phyloP scores from a whole-genome alignment of 2,329 filamentous ascomycete genomes.

The Colletotrichum cereale region DNA sequence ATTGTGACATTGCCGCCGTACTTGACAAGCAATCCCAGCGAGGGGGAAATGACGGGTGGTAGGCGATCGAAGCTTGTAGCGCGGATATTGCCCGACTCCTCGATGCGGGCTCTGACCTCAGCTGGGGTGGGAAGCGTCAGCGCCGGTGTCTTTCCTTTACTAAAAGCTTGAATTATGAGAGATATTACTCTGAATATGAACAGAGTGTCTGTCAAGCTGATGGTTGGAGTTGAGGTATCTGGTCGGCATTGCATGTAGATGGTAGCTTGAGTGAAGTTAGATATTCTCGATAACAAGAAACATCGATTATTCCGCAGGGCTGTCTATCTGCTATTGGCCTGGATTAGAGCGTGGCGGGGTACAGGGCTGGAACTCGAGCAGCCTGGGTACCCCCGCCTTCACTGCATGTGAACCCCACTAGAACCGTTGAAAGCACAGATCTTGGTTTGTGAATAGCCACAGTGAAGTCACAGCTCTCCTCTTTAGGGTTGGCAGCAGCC shows the following conservation, averaged over 20 bases:
- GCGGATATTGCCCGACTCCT: no score
- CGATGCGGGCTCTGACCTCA: slow-evolving; percentile 5
- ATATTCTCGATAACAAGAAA: no score
- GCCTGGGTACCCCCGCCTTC: no score
- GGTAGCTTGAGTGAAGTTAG: neutral
- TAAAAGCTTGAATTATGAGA: neutral
- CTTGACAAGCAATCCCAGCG: neutral
- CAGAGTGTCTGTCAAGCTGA: neutral
- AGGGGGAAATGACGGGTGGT: neutral
- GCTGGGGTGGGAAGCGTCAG: neutral
- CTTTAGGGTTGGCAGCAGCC: no score
- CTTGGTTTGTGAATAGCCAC: no score
- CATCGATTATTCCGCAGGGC: no score
- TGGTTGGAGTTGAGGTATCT: neutral
- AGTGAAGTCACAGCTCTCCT: no score
- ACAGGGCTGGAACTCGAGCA: no score
- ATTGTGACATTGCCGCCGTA: neutral
- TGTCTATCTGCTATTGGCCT: no score
- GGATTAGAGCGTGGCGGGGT: no score
- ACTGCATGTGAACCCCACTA: no score
- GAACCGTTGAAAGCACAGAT: no score
- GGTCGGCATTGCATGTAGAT: neutral
- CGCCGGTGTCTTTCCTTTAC: neutral
- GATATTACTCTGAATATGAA: neutral
- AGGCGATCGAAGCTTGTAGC: neutral